These are phyloP conservation scores for Ogataea pini DNA, from an alignment of 805 yeast genomes.

Conservation along the genomic window DNA sequence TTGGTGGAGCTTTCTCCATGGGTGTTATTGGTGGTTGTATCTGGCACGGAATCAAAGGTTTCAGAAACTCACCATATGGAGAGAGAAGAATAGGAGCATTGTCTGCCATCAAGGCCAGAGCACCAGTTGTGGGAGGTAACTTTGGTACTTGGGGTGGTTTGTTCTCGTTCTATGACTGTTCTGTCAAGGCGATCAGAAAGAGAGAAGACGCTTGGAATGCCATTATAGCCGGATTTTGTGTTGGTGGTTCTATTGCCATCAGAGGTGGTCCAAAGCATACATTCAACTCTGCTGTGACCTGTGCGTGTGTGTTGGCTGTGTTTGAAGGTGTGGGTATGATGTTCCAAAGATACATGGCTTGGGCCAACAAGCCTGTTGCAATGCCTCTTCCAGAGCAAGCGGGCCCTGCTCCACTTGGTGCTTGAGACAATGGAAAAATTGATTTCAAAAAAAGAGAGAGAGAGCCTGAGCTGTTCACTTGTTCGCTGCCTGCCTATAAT, in stretches of 20 bases:
- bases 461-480: constrained; percentile 1
- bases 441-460: background rate
- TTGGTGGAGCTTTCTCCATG: constrained; percentile 99
- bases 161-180: constrained; percentile 93
- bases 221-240: constrained; percentile 94
- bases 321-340: constrained; percentile 98
- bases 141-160: constrained; percentile 99
- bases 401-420: constrained; percentile 29
- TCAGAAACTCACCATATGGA: constrained; percentile 96
- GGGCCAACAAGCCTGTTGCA: constrained; percentile 72
- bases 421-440: constrained; percentile 9
- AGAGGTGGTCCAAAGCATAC: constrained; percentile 99
- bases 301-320: constrained; percentile 95
- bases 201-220: constrained; percentile 99
- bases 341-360: constrained; percentile 87
- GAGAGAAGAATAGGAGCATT: constrained; percentile 90
- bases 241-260: constrained; percentile 96
- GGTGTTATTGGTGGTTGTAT: constrained; percentile 98
- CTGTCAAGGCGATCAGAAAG: constrained; percentile 91
- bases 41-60: constrained; percentile 99
- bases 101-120: constrained; percentile 90
- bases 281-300: constrained; percentile 92
- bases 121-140: constrained; percentile 98
- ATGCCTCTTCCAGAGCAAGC: constrained; percentile 55
- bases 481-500: constrained; percentile 9